Conservation (phyloP, 2,329 filamentous ascomycete species). For the Atkinsonella texensis region DNA sequence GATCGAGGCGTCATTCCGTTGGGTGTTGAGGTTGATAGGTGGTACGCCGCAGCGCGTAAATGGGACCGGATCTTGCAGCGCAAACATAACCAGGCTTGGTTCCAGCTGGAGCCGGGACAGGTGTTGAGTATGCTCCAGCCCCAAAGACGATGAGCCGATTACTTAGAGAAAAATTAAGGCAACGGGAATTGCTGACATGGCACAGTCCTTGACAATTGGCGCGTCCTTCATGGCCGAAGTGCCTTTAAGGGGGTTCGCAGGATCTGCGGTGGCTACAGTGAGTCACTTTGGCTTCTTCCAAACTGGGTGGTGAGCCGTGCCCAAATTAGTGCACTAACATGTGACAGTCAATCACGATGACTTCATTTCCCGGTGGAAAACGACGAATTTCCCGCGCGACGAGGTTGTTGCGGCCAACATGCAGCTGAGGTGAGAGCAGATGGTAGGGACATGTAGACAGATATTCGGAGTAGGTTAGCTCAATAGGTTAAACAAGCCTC, state of each 20-base stretch:
- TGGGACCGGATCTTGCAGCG: slow-evolving; percentile 61
- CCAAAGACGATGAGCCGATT: neutral
- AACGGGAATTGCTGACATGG: neutral
- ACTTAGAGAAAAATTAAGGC: neutral
- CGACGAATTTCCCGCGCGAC: slow-evolving; percentile 49
- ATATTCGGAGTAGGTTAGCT: too few relatives aligned
- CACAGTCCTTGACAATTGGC: slow-evolving; percentile 89
- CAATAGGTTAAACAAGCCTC: too few relatives aligned
- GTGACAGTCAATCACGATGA: slow-evolving; percentile 66
- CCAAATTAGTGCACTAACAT: neutral
- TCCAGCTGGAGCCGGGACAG: slow-evolving; percentile 67
- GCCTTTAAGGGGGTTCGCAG: slow-evolving; percentile 74
- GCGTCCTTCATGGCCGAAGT: slow-evolving; percentile 76
- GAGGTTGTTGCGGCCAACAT: slow-evolving; percentile 28
- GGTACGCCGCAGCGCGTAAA: slow-evolving; percentile 70
- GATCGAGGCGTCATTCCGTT: slow-evolving; percentile 64
- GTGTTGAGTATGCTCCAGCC: slow-evolving; percentile 49
- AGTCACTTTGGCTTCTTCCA: slow-evolving; percentile 23
- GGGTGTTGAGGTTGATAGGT: slow-evolving; percentile 37
- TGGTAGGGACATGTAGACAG: neutral
- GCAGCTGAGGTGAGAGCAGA: slow-evolving; percentile 13
- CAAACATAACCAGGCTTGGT: slow-evolving; percentile 59
- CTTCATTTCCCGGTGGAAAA: slow-evolving; percentile 63
- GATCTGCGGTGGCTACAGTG: slow-evolving; percentile 86
- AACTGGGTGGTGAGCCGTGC: neutral